Evolutionary conservation across 306 rosid species (phyloP), one percentile per base, ranked within the genome.

Genomic region (Calophaca sinica): DNA sequence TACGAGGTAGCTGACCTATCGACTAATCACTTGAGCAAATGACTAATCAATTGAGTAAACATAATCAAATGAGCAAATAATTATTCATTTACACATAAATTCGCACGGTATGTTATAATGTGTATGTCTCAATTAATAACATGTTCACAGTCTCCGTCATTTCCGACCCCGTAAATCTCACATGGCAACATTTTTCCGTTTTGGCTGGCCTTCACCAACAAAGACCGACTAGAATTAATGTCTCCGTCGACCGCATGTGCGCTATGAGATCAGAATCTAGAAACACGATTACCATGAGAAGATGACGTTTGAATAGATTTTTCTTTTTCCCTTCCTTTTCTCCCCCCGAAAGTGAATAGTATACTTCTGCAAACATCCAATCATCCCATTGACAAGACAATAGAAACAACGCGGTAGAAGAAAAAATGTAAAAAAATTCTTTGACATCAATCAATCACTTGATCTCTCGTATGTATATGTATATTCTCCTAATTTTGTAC

Each of bases 191-290:
- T 20, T 28, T 65, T 65, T 65, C 71, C 71, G 20, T n/a, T 44
- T 45, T 45, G 35, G 61, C 2, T 20, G 45, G 44, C n/a, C 61
- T 15, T 33, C 39, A 33, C 32, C 61, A 50, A 15, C 4, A 69
- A 35, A 38, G 10, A 35, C 49, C 48, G 48, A n/a, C 74, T 13
- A 50, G 35, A 69, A 51, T 51, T 15, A 51, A 69, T 51, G 74
- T 32, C 9, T 5, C 72, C 31, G 45, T 20, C 50, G 49, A 52
- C 62, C 54, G 44, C 32, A 33, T 54, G 45, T 68, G 73, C 33
- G 32, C 42, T 14, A n/a, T 31, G 59, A 68, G 8, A 31, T 53
- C 49, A 62, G n/a, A 62, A 62, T 62, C 49, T 67, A 67, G 72
- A 67, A 46, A 48, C 72, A 48, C 58, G 44, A 66, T 66, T 51